Evolutionary conservation across 1,284 basidiomycete genomes (phyloP).

Genomic region (Dichomitus squalens): DNA sequence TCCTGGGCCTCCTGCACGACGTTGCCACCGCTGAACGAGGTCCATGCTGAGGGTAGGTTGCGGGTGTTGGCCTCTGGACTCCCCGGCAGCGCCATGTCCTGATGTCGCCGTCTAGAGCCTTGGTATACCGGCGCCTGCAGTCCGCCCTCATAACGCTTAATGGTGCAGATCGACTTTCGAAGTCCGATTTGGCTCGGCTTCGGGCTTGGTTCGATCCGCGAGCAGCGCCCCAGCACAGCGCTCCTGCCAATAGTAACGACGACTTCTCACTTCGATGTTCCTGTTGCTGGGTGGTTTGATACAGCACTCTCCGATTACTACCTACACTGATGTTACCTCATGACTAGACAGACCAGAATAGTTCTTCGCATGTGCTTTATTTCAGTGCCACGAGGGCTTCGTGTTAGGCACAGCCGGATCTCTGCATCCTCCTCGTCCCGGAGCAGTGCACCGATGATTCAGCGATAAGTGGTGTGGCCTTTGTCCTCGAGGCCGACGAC

Average conservation of each 20-base stretch:
- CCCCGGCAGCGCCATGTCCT: constrained; percentile 23
- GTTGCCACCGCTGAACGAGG: constrained; percentile 43
- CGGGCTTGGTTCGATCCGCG: not conserved
- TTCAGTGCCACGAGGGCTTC: not conserved
- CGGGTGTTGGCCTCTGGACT: constrained; percentile 48
- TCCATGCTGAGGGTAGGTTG: constrained; percentile 45
- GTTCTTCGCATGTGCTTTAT: too few species aligned
- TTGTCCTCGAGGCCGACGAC: not conserved
- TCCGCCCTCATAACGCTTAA: not conserved
- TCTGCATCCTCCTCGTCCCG: not conserved
- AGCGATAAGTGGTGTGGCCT: not conserved
- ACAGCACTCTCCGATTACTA: not conserved
- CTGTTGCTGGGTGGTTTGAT: not conserved
- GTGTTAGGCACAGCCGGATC: not conserved
- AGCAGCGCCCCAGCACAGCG: not conserved
- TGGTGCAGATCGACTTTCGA: not conserved
- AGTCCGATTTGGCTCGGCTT: not conserved
- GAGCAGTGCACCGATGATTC: not conserved
- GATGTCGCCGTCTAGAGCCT: not conserved
- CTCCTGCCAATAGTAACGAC: not conserved
- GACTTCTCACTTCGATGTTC: not conserved
- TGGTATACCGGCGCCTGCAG: not conserved
- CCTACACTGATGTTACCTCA: not conserved
- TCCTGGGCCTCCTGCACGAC: constrained; percentile 58
- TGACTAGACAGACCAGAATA: too few species aligned